phyloP scores from a whole-genome alignment of 2,329 filamentous ascomycete genomes.

The Beauveria caledonica region DNA sequence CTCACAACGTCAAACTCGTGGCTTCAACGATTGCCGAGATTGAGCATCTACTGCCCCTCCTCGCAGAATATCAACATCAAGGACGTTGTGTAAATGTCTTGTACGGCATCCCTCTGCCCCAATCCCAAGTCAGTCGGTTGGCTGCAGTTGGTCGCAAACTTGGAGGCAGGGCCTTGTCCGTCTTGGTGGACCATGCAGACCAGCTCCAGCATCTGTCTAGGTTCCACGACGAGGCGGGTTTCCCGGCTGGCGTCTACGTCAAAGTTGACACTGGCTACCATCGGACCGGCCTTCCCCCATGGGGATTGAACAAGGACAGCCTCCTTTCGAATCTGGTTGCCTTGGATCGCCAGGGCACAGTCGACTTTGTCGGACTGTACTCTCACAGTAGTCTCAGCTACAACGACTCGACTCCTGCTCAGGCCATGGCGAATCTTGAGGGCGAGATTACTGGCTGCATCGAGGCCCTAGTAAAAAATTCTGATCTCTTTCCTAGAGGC shows the following conservation, averaged over 20 bases:
- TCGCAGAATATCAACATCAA: conserved; percentile 30
- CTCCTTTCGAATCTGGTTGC: conserved; percentile 29
- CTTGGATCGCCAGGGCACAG: conserved; percentile 15
- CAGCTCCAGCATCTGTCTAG: conserved; percentile 31
- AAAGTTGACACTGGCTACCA: conserved; percentile 59
- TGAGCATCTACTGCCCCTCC: conserved; percentile 42
- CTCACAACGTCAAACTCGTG: conserved; percentile 39
- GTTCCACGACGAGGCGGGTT: conserved; percentile 22
- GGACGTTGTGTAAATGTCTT: conserved; percentile 32
- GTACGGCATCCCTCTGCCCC: conserved; percentile 52
- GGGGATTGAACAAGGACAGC: conserved; percentile 27
- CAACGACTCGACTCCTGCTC: conserved; percentile 17
- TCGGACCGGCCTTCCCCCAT: conserved; percentile 47
- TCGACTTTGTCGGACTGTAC: conserved; percentile 20
- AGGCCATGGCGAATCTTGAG: conserved; percentile 23
- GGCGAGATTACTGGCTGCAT: conserved; percentile 24
- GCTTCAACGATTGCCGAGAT: conserved; percentile 53
- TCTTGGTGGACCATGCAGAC: conserved; percentile 49
- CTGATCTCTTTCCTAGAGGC: conserved; percentile 9
- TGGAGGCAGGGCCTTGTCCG: conserved; percentile 36
- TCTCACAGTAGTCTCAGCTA: conserved; percentile 28
- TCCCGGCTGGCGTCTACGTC: conserved; percentile 38
- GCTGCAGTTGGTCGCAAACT: conserved; percentile 36
- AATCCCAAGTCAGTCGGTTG: conserved; percentile 44
- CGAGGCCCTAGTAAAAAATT: conserved; percentile 15